These are phyloP conservation scores for Martiniozyma asiatica DNA, from an alignment of 1,139 yeast species.

Conservation along the genomic window DNA sequence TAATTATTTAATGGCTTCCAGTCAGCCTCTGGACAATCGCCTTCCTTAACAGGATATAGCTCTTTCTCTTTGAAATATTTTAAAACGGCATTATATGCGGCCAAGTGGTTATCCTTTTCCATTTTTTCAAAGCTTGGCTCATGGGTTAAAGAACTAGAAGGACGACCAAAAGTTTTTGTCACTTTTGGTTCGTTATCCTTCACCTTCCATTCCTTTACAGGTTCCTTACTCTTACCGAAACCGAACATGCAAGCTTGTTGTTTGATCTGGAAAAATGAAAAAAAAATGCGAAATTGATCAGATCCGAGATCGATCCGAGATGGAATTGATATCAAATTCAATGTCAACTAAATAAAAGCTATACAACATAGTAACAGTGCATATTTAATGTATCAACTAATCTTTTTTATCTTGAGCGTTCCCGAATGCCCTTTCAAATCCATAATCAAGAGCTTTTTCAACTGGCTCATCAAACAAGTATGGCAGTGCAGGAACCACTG, in stretches of 20 bases:
- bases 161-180: slow-evolving; percentile 14
- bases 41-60: slow-evolving; percentile 30
- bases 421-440: no score
- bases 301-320: no score
- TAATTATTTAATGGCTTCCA: slow-evolving; percentile 33
- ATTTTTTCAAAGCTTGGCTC: slow-evolving; percentile 15
- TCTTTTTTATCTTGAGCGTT: no score
- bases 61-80: slow-evolving; percentile 35
- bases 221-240: slow-evolving; percentile 14
- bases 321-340: no score
- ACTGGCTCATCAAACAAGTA: slow-evolving; percentile 76
- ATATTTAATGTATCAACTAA: no score
- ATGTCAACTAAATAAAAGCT: no score
- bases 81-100: slow-evolving; percentile 47
- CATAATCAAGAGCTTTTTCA: slow-evolving; percentile 53
- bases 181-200: slow-evolving; percentile 14
- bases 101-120: slow-evolving; percentile 36
- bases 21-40: slow-evolving; percentile 15
- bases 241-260: slow-evolving; percentile 16
- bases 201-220: slow-evolving; percentile 17
- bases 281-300: slow-evolving; percentile 8
- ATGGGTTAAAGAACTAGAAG: slow-evolving; percentile 9
- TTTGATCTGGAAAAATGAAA: no score
- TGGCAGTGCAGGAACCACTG: slow-evolving; percentile 70
- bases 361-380: no score